phyloP scores from a whole-genome alignment of 768 basidiomycete genomes.

The Suillus clintonianus region DNA sequence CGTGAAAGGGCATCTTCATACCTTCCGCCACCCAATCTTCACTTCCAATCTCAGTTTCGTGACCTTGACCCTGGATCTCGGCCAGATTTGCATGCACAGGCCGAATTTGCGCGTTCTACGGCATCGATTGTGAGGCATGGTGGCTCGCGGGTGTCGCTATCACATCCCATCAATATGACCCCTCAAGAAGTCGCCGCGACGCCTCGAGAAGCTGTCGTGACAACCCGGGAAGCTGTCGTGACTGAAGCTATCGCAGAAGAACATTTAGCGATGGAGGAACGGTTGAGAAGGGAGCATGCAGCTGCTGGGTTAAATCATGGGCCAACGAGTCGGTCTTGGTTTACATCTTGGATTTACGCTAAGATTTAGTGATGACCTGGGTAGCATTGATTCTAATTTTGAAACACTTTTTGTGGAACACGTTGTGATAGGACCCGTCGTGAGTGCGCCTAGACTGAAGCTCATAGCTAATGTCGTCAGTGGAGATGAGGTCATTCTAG shows the following conservation, averaged over 20 bases:
- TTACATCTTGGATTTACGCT: slow-evolving; percentile 66
- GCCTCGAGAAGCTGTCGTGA: slow-evolving; percentile 55
- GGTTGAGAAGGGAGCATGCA: slow-evolving; percentile 55
- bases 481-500: not conserved
- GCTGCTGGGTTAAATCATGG: slow-evolving; percentile 46
- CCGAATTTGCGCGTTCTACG: slow-evolving; percentile 35
- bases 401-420: not conserved
- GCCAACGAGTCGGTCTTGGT: slow-evolving; percentile 51
- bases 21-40: slow-evolving; percentile 6
- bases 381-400: not conserved
- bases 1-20: slow-evolving; percentile 10
- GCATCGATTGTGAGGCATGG: slow-evolving; percentile 14
- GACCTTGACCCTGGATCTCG: slow-evolving; percentile 38
- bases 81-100: slow-evolving; percentile 48
- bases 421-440: not conserved
- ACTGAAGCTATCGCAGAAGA: slow-evolving; percentile 75
- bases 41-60: not conserved
- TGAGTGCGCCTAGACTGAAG: not conserved
- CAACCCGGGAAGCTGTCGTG: slow-evolving; percentile 60
- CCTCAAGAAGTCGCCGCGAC: slow-evolving; percentile 16
- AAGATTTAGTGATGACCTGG: slow-evolving; percentile 20
- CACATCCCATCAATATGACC: slow-evolving; percentile 42
- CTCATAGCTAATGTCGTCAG: not conserved
- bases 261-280: slow-evolving; percentile 52
- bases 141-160: slow-evolving; percentile 14